Percentiles rank a stretch among this genome's conserved stretches.
Evolutionary conservation across 2,329 filamentous ascomycete species (phyloP).

Genomic region (Tolypocladium tropicale): DNA sequence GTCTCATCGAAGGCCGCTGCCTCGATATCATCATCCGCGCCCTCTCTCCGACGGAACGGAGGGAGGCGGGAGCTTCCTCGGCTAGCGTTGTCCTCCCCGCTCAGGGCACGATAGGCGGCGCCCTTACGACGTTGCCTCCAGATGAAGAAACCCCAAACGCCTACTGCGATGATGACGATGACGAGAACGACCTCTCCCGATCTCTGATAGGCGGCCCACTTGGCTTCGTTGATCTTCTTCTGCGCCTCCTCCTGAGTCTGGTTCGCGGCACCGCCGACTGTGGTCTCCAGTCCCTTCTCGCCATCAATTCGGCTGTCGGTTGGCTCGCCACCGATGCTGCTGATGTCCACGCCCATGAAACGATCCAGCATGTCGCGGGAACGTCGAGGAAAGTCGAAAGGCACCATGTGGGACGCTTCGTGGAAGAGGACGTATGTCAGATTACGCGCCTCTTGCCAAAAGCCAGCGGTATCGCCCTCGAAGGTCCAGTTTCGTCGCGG

Average conservation of each 20-base stretch:
- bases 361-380: conserved; percentile 94
- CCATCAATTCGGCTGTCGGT: conserved; percentile 76
- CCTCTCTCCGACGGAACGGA: conserved; percentile 35
- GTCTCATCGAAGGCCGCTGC: conserved; percentile 57
- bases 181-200: conserved; percentile 79
- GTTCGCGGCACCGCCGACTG: conserved; percentile 59
- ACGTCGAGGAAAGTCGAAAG: conserved; percentile 80
- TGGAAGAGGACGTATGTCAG: conserved; percentile 92
- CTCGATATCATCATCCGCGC: conserved; percentile 47
- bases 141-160: conserved; percentile 63
- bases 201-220: conserved; percentile 81
- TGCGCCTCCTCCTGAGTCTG: conserved; percentile 41
- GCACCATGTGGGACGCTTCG: conserved; percentile 97
- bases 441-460: conserved; percentile 92
- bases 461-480: conserved; percentile 76
- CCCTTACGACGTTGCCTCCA: conserved; percentile 51
- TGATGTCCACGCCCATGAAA: conserved; percentile 89
- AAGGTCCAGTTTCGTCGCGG: conserved; percentile 93
- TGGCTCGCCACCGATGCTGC: conserved; percentile 70
- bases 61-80: conserved; percentile 28
- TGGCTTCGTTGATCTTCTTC: conserved; percentile 67
- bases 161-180: conserved; percentile 65
- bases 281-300: conserved; percentile 68
- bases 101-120: conserved; percentile 42
- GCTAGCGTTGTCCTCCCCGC: conserved; percentile 24